A percentile compares a stretch with the other conserved stretches of the same genome.
phyloP scores from a whole-genome alignment of 768 basidiomycete genomes.

The Tulasnella calospora region DNA sequence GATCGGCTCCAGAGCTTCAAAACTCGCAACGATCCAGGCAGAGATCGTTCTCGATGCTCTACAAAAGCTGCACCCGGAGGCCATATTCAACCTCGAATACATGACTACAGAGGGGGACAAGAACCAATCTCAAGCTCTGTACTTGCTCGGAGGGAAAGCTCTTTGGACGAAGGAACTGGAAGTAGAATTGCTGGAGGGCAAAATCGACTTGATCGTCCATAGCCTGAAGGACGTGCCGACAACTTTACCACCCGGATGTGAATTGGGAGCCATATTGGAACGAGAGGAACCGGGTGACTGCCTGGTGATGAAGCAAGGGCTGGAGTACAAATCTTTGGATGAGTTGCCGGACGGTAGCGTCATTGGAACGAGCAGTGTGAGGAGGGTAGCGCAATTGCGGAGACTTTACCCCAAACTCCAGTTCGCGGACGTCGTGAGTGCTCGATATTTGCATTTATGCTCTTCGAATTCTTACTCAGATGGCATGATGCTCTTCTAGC shows the following conservation, averaged over 20 bases:
- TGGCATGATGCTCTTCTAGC: conserved; percentile 41
- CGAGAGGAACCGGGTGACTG: conserved; percentile 87
- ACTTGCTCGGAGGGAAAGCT: conserved; percentile 84
- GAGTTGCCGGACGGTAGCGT: conserved; percentile 85
- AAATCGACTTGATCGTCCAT: conserved; percentile 90
- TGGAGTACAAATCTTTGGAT: conserved; percentile 62
- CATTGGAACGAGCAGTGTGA: conserved; percentile 92
- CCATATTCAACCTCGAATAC: conserved; percentile 50
- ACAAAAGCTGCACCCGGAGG: conserved; percentile 49
- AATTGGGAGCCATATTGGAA: conserved; percentile 77
- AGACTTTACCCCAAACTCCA: conserved; percentile 66
- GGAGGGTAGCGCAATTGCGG: conserved; percentile 85
- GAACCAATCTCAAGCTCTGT: conserved; percentile 80
- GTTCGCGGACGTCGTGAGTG: conserved; percentile 84
- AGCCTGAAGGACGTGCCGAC: conserved; percentile 93
- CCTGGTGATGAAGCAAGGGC: conserved; percentile 75
- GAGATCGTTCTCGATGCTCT: conserved; percentile 68
- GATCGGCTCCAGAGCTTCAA: conserved; percentile 80
- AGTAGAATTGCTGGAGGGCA: conserved; percentile 62
- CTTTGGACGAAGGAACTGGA: conserved; percentile 98
- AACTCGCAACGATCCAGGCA: conserved; percentile 88
- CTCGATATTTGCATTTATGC: neutral
- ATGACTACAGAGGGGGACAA: conserved; percentile 80
- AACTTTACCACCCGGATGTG: conserved; percentile 72
- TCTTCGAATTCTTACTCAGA: conserved; percentile 10